A percentile compares a stretch with the other conserved stretches of the same genome.
phyloP scores from a whole-genome alignment of 1,139 yeast genomes.

The Suhomyces coccinellae region DNA sequence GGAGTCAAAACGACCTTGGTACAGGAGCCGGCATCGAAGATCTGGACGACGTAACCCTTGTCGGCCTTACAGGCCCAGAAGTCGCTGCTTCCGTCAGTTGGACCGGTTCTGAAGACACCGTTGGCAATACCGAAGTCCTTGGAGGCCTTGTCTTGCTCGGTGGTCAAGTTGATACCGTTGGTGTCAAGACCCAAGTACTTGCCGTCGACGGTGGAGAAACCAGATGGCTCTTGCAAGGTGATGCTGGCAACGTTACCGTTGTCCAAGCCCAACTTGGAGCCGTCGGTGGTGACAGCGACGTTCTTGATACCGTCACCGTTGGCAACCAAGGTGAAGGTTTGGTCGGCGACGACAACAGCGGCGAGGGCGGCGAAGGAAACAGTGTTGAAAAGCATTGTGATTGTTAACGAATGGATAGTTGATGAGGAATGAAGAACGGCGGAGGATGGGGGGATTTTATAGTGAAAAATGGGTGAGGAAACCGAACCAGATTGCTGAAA shows the following conservation, averaged over 20 bases:
- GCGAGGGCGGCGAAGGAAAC: conserved; percentile 30
- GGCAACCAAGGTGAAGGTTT: conserved; percentile 29
- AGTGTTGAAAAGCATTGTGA: conserved; percentile 20
- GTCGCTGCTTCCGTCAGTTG: conserved; percentile 16
- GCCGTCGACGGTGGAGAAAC: conserved; percentile 25
- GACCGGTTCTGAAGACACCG: conserved; percentile 27
- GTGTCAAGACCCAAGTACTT: conserved; percentile 20
- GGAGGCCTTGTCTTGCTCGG: conserved; percentile 21
- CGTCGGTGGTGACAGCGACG: conserved; percentile 22
- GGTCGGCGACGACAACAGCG: conserved; percentile 32
- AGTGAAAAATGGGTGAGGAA: neutral
- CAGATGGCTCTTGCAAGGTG: conserved; percentile 33
- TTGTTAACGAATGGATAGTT: conserved; percentile 1
- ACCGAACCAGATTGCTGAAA: neutral
- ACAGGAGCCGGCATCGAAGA: conserved; percentile 19
- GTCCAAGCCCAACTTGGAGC: conserved; percentile 19
- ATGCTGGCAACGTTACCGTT: conserved; percentile 23
- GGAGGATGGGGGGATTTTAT: neutral
- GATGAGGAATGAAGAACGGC: neutral
- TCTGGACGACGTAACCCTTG: conserved; percentile 12
- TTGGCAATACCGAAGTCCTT: conserved; percentile 30
- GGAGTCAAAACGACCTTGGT: conserved; percentile 16
- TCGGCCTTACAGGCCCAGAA: conserved; percentile 30
- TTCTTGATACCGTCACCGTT: conserved; percentile 23
- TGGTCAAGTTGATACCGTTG: conserved; percentile 15